These are phyloP conservation scores for Wallacemonas rigidus DNA, from an alignment of 208 protist species.

Conservation along the genomic window DNA sequence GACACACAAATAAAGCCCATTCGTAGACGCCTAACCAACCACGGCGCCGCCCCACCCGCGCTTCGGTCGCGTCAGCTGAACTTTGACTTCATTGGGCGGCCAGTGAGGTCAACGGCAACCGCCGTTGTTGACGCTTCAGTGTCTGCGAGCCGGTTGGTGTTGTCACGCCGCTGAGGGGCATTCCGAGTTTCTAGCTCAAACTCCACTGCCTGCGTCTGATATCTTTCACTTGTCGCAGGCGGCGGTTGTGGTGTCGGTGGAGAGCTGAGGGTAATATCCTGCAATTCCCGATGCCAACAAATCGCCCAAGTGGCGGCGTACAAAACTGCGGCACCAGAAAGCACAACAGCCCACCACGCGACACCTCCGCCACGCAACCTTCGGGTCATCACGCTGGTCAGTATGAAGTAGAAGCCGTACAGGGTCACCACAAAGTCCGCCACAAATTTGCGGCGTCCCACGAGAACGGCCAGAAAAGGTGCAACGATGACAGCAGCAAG, in stretches of 20 bases:
- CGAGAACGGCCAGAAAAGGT: slow-evolving; percentile 54
- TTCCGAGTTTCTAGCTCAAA: not conserved
- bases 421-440: slow-evolving; percentile 80
- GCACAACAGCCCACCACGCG: slow-evolving; percentile 60
- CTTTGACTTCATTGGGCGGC: slow-evolving; percentile 1
- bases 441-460: slow-evolving; percentile 83
- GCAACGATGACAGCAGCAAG: slow-evolving; percentile 39
- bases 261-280: slow-evolving; percentile 51
- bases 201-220: not conserved
- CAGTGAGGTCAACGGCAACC: slow-evolving; percentile 3
- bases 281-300: slow-evolving; percentile 68
- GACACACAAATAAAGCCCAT: slow-evolving; percentile 3
- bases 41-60: not conserved
- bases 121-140: not conserved
- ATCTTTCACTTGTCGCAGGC: not conserved
- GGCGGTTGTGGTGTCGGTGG: slow-evolving; percentile 1
- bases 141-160: not conserved
- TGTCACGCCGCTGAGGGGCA: slow-evolving; percentile 3
- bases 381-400: slow-evolving; percentile 39
- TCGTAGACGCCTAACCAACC: not conserved
- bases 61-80: not conserved
- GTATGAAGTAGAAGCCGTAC: slow-evolving; percentile 65
- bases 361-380: slow-evolving; percentile 41
- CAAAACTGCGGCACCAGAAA: slow-evolving; percentile 31
- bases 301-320: slow-evolving; percentile 45